Conservation (phyloP, 2,329 filamentous ascomycete genomes). For the Drechmeria coniospora region DNA sequence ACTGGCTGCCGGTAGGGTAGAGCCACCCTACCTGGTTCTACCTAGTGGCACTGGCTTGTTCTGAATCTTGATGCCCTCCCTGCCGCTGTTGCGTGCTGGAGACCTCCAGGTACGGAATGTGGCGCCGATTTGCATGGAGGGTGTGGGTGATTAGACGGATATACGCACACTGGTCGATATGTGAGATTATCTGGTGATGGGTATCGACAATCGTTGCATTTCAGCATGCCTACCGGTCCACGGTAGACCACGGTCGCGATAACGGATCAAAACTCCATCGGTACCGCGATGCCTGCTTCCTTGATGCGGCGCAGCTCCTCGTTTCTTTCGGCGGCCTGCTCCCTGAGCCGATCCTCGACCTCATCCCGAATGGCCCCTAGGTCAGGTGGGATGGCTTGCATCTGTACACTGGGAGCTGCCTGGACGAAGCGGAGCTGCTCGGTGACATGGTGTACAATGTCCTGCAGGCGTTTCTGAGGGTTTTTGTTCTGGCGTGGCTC, state of each 20-base stretch:
- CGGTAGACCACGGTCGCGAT: too few relatives aligned
- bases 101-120: too few relatives aligned
- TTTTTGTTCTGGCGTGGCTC: conserved; percentile 67
- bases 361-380: conserved; percentile 52
- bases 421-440: conserved; percentile 80
- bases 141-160: too few relatives aligned
- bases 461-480: conserved; percentile 56
- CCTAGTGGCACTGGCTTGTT: too few relatives aligned
- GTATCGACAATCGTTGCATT: not conserved
- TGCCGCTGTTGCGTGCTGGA: too few relatives aligned
- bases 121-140: too few relatives aligned
- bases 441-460: conserved; percentile 61
- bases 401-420: conserved; percentile 75
- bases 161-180: not conserved
- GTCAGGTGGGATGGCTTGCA: conserved; percentile 65
- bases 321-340: conserved; percentile 45
- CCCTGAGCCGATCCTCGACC: conserved; percentile 51
- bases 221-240: too few relatives aligned
- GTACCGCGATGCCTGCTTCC: conserved; percentile 41
- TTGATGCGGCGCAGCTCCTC: conserved; percentile 34
- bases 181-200: not conserved
- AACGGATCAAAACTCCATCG: conserved; percentile 41
- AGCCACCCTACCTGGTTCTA: too few relatives aligned
- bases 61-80: too few relatives aligned
- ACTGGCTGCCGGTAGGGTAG: too few relatives aligned